Evolutionary conservation across 2,329 filamentous ascomycete genomes (phyloP).

Genomic region (Nakataea oryzae): DNA sequence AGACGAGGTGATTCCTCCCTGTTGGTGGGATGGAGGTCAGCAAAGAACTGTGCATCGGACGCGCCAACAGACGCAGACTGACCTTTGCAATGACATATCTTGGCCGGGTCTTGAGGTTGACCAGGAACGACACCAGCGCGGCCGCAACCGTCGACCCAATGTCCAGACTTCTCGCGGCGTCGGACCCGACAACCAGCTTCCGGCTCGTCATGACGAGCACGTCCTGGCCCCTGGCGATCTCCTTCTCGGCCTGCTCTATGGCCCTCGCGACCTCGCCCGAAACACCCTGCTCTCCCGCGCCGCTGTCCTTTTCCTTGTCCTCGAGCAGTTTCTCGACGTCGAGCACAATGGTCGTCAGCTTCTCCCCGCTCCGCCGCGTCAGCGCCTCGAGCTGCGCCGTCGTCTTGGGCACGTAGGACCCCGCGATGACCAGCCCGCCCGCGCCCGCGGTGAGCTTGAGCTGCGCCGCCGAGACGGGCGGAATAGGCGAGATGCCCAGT

Average conservation of each 20-base stretch:
- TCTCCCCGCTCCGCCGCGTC: slow-evolving; percentile 21
- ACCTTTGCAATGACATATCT: slow-evolving; percentile 45
- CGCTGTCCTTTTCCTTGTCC: slow-evolving; percentile 12
- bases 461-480: slow-evolving; percentile 35
- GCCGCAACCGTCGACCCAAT: slow-evolving; percentile 42
- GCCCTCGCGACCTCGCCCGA: slow-evolving; percentile 19
- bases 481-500: slow-evolving; percentile 39
- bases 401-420: slow-evolving; percentile 49
- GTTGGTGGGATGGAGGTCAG: background rate
- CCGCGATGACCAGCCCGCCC: slow-evolving; percentile 43
- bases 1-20: slow-evolving; percentile 46
- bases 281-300: slow-evolving; percentile 9
- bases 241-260: slow-evolving; percentile 21
- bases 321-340: slow-evolving; percentile 35
- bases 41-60: no score
- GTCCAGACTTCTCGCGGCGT: slow-evolving; percentile 39
- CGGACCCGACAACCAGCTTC: slow-evolving; percentile 34
- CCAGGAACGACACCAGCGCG: slow-evolving; percentile 38
- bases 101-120: slow-evolving; percentile 32
- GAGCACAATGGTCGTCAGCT: slow-evolving; percentile 34
- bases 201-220: slow-evolving; percentile 50
- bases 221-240: slow-evolving; percentile 34
- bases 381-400: slow-evolving; percentile 40
- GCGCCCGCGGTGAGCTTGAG: slow-evolving; percentile 24
- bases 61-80: background rate